Conservation (phyloP, 192 early-diverging fungal genomes). For the Thamnidium elegans region DNA sequence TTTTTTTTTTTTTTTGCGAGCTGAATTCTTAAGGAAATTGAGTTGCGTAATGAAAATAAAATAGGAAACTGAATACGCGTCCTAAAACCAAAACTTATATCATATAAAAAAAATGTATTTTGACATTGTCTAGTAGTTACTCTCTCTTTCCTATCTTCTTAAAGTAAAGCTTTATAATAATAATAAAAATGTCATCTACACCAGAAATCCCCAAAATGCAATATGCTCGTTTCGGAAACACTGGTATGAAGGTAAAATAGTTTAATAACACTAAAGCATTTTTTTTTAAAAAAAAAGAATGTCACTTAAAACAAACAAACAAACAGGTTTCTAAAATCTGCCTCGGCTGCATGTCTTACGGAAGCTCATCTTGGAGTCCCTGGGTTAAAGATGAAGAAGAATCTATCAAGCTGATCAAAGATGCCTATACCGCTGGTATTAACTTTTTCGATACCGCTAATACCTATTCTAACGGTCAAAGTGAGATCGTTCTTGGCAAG, state of each 20-base stretch:
- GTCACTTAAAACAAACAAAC: not conserved
- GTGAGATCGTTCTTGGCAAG: slow-evolving; percentile 36
- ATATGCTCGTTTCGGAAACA: slow-evolving; percentile 67
- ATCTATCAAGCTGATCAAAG: slow-evolving; percentile 41
- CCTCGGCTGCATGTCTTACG: slow-evolving; percentile 52
- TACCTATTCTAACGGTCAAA: slow-evolving; percentile 35
- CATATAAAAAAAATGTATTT: too few species aligned
- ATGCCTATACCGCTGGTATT: slow-evolving; percentile 67
- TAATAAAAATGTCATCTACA: not conserved
- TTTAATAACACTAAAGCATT: too few species aligned
- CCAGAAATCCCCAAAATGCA: slow-evolving; percentile 49
- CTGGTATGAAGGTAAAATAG: slow-evolving; percentile 74
- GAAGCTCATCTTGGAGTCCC: slow-evolving; percentile 32
- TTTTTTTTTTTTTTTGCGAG: too few species aligned
- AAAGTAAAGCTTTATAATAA: too few species aligned
- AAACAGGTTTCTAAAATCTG: slow-evolving; percentile 40
- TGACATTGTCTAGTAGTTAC: too few species aligned
- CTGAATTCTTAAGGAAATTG: too few species aligned
- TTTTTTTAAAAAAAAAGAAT: not conserved
- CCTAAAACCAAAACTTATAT: too few species aligned
- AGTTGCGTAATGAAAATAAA: too few species aligned
- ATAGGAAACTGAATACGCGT: too few species aligned
- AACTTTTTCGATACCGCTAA: slow-evolving; percentile 78
- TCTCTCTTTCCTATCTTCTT: too few species aligned
- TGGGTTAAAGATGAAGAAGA: slow-evolving; percentile 46